phyloP scores from a whole-genome alignment of 2,329 filamentous ascomycete genomes.

The Fusarium ramigenum region DNA sequence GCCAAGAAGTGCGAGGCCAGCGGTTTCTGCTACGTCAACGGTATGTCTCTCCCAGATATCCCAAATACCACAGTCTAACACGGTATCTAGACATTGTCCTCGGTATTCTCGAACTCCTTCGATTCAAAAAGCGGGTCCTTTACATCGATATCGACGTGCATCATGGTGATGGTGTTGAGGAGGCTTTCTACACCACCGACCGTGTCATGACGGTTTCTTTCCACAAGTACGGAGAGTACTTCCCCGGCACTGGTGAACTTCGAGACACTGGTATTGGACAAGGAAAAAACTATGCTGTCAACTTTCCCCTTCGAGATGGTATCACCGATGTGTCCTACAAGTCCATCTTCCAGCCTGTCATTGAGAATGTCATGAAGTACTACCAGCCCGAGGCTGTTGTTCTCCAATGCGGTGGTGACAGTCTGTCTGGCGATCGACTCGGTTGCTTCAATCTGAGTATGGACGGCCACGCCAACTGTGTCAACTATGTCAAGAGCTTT shows the following conservation, averaged over 20 bases:
- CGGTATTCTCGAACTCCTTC: conserved; percentile 89
- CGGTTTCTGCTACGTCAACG: conserved; percentile 98
- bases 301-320: conserved; percentile 90
- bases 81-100: conserved; percentile 83
- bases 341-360: conserved; percentile 90
- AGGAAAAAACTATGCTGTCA: conserved; percentile 89
- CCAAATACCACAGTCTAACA: conserved; percentile 10
- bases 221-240: conserved; percentile 97
- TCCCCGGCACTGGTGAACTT: conserved; percentile 89
- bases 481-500: conserved; percentile 89
- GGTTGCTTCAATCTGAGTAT: conserved; percentile 99
- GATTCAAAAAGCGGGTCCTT: conserved; percentile 91
- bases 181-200: conserved; percentile 92
- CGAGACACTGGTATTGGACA: conserved; percentile 87
- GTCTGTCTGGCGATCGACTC: conserved; percentile 89
- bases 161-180: conserved; percentile 91
- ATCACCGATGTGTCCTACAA: conserved; percentile 92
- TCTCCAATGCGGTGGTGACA: conserved; percentile 95
- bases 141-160: conserved; percentile 98
- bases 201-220: conserved; percentile 93
- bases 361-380: conserved; percentile 84
- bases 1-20: conserved; percentile 97
- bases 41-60: conserved; percentile 58
- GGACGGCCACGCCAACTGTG: conserved; percentile 92
- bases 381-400: conserved; percentile 94